phyloP scores from a whole-genome alignment of 2,329 filamentous ascomycete genomes.

The Aspergillus quadricinctus region DNA sequence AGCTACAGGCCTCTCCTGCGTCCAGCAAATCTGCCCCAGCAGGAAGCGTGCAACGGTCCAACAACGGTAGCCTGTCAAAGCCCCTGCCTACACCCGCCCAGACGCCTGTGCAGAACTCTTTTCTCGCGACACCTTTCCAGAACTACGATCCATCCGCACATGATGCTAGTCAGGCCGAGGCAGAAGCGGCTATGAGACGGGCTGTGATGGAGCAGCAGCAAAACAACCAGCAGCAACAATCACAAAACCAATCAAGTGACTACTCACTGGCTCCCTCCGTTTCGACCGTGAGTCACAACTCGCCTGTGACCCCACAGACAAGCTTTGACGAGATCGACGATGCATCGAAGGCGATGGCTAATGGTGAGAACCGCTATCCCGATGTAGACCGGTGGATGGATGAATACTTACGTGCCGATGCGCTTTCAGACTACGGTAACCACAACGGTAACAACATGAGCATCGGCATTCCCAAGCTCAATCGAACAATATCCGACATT shows the following conservation, averaged over 20 bases:
- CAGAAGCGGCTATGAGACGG: conserved; percentile 59
- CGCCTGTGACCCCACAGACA: conserved; percentile 58
- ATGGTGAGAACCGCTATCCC: conserved; percentile 50
- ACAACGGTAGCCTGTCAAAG: conserved; percentile 45
- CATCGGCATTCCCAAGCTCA: conserved; percentile 65
- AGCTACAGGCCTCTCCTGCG: conserved; percentile 41
- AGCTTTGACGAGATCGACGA: conserved; percentile 52
- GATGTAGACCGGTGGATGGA: conserved; percentile 49
- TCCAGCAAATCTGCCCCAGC: conserved; percentile 40
- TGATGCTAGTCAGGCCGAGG: conserved; percentile 41
- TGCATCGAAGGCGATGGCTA: conserved; percentile 44
- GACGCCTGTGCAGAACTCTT: conserved; percentile 50
- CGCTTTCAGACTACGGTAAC: conserved; percentile 52
- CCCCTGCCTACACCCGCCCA: conserved; percentile 53
- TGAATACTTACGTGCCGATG: conserved; percentile 63
- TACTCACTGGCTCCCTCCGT: conserved; percentile 55
- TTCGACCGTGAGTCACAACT: conserved; percentile 58
- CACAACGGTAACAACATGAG: conserved; percentile 28
- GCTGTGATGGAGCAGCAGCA: conserved; percentile 50
- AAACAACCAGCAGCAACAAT: conserved; percentile 28
- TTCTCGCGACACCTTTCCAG: conserved; percentile 44
- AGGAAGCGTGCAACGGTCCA: conserved; percentile 36
- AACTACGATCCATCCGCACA: conserved; percentile 41
- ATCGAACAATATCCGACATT: conserved; percentile 80
- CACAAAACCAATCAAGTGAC: conserved; percentile 40